Percentiles rank a stretch among this genome's conserved stretches.
phyloP scores from a whole-genome alignment of 176 grass and related monocot species.

The Zea luxurians region DNA sequence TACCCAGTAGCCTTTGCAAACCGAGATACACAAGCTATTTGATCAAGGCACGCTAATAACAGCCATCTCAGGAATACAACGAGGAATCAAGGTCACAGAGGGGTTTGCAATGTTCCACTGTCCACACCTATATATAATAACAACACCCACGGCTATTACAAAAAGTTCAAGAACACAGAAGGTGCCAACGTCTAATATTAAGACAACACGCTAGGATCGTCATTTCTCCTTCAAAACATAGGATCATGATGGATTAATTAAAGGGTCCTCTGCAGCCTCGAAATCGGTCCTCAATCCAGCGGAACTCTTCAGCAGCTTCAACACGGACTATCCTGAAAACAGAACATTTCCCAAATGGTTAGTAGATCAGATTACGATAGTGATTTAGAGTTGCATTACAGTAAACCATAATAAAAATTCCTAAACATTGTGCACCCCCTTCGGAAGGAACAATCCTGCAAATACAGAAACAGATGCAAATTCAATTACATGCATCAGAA shows the following conservation, averaged over 20 bases:
- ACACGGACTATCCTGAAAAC: conserved; percentile 23
- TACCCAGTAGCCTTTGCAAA: too few species aligned
- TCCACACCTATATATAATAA: too few species aligned
- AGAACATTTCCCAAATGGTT: conserved; percentile 25
- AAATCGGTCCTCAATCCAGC: background rate
- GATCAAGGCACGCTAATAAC: too few species aligned
- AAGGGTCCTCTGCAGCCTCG: background rate
- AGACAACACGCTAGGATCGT: background rate
- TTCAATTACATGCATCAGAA: conserved; percentile 40
- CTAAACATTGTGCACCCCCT: conserved; percentile 36
- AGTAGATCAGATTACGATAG: background rate
- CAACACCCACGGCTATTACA: too few species aligned
- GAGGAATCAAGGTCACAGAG: too few species aligned
- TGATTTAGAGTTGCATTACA: background rate
- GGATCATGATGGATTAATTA: background rate
- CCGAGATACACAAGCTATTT: too few species aligned
- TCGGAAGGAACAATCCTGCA: conserved; percentile 52
- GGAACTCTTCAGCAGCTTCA: background rate
- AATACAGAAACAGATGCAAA: conserved; percentile 40
- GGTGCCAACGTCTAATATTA: too few species aligned
- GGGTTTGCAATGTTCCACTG: too few species aligned
- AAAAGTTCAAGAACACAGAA: too few species aligned
- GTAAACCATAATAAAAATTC: conserved; percentile 19
- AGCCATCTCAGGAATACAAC: too few species aligned
- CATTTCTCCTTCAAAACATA: background rate